Conservation (phyloP, 2,329 filamentous ascomycete genomes). For the Grosmannia serpens region DNA sequence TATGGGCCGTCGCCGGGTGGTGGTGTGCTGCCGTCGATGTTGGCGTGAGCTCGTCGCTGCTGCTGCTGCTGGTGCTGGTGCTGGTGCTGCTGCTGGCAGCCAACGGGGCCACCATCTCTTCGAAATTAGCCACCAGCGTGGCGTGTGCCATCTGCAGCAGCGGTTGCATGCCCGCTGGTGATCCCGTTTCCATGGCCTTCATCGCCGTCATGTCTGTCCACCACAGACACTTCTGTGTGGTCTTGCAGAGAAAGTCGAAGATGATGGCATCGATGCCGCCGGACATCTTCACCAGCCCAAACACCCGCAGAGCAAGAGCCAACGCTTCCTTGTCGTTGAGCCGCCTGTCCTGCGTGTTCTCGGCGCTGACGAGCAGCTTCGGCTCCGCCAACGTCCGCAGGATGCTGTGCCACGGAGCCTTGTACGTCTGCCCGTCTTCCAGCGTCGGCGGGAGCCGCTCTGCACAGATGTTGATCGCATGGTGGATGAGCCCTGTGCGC, state of each 20-base stretch:
- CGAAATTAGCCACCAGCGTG: constrained; percentile 11
- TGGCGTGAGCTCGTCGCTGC: background rate
- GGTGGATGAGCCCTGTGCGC: constrained; percentile 16
- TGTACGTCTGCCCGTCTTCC: constrained; percentile 20
- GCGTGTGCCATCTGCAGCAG: constrained; percentile 9
- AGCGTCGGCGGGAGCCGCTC: constrained; percentile 16
- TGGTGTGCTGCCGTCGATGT: background rate
- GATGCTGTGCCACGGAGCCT: constrained; percentile 30
- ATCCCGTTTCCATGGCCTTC: too few species aligned
- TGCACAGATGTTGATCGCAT: constrained; percentile 23
- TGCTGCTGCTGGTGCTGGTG: too few species aligned
- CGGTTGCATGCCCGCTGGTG: background rate
- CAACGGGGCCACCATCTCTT: constrained; percentile 15
- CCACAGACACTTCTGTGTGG: constrained; percentile 5
- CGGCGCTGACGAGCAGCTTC: constrained; percentile 19
- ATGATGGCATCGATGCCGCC: constrained; percentile 23
- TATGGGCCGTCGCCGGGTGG: constrained; percentile 21
- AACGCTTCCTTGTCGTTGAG: constrained; percentile 20
- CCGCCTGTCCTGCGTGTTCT: constrained; percentile 5
- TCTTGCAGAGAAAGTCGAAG: constrained; percentile 23
- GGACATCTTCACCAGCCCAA: constrained; percentile 16
- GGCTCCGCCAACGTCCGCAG: constrained; percentile 26
- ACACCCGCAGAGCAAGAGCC: constrained; percentile 20
- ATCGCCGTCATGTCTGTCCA: background rate
- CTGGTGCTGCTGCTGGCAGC: too few species aligned